Evolutionary conservation across 2,329 filamentous ascomycete species (phyloP).

Genomic region (Tolypocladium ophioglossoides): DNA sequence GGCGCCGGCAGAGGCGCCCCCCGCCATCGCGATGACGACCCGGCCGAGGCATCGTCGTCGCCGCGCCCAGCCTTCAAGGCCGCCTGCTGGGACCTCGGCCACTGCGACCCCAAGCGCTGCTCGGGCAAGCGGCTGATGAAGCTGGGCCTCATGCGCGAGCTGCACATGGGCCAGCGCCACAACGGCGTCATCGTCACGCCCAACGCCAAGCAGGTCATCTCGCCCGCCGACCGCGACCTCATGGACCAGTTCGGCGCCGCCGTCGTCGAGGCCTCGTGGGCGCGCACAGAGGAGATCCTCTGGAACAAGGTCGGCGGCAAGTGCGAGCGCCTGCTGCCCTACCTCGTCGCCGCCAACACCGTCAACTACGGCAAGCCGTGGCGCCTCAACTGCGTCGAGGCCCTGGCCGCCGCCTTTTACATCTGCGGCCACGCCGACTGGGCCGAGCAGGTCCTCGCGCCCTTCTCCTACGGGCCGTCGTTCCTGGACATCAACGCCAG

Average conservation of each 20-base stretch:
- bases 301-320: slow-evolving; percentile 88
- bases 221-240: slow-evolving; percentile 69
- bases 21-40: slow-evolving; percentile 32
- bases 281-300: slow-evolving; percentile 79
- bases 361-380: slow-evolving; percentile 97
- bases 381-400: slow-evolving; percentile 92
- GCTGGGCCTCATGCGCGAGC: slow-evolving; percentile 83
- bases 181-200: slow-evolving; percentile 89
- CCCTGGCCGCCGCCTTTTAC: slow-evolving; percentile 80
- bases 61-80: slow-evolving; percentile 63
- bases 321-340: slow-evolving; percentile 82
- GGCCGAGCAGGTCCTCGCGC: slow-evolving; percentile 72
- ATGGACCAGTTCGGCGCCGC: slow-evolving; percentile 86
- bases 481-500: slow-evolving; percentile 87
- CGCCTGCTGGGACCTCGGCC: slow-evolving; percentile 94
- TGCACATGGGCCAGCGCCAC: slow-evolving; percentile 86
- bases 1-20: slow-evolving; percentile 38
- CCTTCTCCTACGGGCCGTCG: slow-evolving; percentile 79
- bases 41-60: slow-evolving; percentile 10
- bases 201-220: slow-evolving; percentile 79
- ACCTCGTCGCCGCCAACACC: slow-evolving; percentile 90
- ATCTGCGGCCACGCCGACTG: slow-evolving; percentile 90
- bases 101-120: slow-evolving; percentile 95
- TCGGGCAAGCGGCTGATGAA: slow-evolving; percentile 92
- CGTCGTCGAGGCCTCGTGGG: slow-evolving; percentile 97